Evolutionary conservation across 75 land plant genomes (phyloP), one percentile per base, ranked within the genome.

Genomic region (Sequoiadendron giganteum): DNA sequence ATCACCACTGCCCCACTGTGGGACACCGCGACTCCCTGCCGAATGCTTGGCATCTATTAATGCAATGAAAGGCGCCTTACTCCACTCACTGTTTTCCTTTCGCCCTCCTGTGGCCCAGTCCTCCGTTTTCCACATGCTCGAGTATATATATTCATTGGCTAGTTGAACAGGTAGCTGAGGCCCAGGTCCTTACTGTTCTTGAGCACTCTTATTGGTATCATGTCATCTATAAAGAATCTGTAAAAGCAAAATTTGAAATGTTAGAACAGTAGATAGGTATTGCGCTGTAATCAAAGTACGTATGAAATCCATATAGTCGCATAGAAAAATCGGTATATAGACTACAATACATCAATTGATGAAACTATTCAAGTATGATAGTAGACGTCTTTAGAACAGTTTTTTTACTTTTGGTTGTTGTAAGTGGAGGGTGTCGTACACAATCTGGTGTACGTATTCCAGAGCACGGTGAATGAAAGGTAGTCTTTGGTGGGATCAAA

Each of bases 91-190:
- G 89, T 93, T 93, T 87, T 89, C 91, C 30, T 90, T 76, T 5
- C 93, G 93, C 3, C 91, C 94, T n/a, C 84, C 65, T 2, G 94
- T 93, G 1, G 94, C 94, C 94, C 94, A 93, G 38, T 89, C 54
- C n/a, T 92, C 93, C 18, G 88, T 93, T 52, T 92, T 90, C 94
- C 94, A 93, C 36, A 93, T 70, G 89, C 93, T 92, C 18, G 90
- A 85, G 87, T n/a, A n/a, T 92, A 92, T 49, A 94, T 88, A 45
- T 88, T 88, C 90, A 91, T 92, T 48, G 93, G 93, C 87, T 92
- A 86, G 65, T 88, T 89, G 58, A 82, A 87, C 3, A 92, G 93
- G 89, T 79, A 93, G 14, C 92, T 36, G 84, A 92, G 91, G 19
- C 93, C 92, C 72, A 90, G 30, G 21, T 89, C 89, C 86, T 83